Evolutionary conservation across 352 stramenopile species (phyloP).

Genomic region (Pythium biforme): DNA sequence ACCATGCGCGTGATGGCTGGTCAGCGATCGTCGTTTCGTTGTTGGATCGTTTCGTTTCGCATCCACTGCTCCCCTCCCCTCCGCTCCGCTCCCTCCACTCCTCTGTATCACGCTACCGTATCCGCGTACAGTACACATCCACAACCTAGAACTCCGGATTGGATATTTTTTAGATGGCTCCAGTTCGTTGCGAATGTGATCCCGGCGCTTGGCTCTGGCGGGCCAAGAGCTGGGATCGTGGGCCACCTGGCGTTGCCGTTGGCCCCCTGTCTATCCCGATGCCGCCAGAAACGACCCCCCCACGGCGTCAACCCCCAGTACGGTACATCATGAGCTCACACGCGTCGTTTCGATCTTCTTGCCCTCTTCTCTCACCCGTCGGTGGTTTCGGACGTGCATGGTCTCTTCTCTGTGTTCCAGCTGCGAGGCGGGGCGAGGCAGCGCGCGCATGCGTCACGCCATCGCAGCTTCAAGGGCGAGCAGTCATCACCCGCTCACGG

Average conservation of each 20-base stretch:
- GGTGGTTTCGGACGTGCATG: no score
- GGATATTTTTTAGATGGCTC: not conserved
- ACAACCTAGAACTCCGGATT: not conserved
- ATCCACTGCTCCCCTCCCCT: slow-evolving; percentile 1
- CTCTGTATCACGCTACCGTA: not conserved
- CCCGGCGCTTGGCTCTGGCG: not conserved
- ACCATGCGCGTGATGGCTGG: not conserved
- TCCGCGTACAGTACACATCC: not conserved
- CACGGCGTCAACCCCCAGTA: not conserved
- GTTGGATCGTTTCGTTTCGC: not conserved
- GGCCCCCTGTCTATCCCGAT: slow-evolving; percentile 4
- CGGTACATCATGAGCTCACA: not conserved
- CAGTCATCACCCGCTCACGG: not conserved
- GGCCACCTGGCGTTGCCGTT: not conserved
- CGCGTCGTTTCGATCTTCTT: not conserved
- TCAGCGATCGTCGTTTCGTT: not conserved
- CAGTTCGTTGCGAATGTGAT: not conserved
- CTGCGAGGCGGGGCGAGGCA: not conserved
- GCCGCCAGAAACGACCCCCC: not conserved
- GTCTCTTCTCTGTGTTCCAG: not conserved
- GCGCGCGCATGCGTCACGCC: not conserved
- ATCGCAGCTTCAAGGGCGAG: slow-evolving; percentile 10
- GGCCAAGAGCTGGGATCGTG: not conserved
- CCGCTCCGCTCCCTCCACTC: slow-evolving; percentile 1
- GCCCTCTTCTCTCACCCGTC: no score